Evolutionary conservation across 345 rosid genomes (phyloP), one percentile per base, ranked within the genome.

Genomic region (Aquilaria sinensis): DNA sequence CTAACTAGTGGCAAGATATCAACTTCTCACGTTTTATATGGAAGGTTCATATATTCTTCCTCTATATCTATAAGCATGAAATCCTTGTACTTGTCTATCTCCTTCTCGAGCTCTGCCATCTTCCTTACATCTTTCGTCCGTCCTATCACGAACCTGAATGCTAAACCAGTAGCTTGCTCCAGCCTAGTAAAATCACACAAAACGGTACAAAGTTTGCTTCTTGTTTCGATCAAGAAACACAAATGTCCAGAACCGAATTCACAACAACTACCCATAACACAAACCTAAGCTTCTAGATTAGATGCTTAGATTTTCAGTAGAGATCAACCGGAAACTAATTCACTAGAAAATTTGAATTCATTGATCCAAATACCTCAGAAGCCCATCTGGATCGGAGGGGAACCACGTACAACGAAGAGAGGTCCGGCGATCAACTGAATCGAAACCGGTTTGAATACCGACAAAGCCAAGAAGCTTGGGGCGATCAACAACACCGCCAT

Each of bases 111-210:
- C 69, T 61, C 68, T 47, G 80, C 71, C 96, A 88, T 90, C 79
- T 84, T 87, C 64, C 67, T 72, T 15, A 60, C 67, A 78, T 84
- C 82, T 59, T 82, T 90, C 3, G 96, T 75, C 63, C 76, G 67
- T 64, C 96, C 97, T 66, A 85, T 87, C 5, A 90, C 88, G 49
- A 87, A 90, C 64, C 96, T 83, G 71, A 82, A 87, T 50, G 90
- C 87, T 59, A 90, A 73, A 57, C 92, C 96, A 30, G 97, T 90
- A 47, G 96, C 89, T 69, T 90, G 92, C 80, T 90, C 97, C 80
- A 90, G 75, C 74, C 96, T 90, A 13, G 51, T 2, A 12, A 54
- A 51, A 12, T 7, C 6, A 65, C 31, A 8, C 31, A 9, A 54
- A 33, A 10, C 10, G 32, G 23, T 53, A 51, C 10, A 47, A 45